These are phyloP conservation scores for Hyphopichia burtonii DNA, from an alignment of 1,139 yeast species.

Conservation along the genomic window DNA sequence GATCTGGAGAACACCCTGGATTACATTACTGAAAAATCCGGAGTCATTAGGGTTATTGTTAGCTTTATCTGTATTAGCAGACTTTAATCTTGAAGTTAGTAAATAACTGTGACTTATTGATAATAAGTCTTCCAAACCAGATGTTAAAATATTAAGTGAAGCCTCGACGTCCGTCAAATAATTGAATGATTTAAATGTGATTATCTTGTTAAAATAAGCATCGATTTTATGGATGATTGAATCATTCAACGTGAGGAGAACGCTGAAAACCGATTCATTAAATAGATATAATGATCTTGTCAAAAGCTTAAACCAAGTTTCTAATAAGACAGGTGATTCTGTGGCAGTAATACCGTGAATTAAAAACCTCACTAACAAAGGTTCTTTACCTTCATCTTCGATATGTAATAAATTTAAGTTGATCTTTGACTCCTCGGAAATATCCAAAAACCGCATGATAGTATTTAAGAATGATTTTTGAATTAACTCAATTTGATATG, in stretches of 20 bases:
- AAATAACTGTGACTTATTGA: conserved; percentile 61
- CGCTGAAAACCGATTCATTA: conserved; percentile 51
- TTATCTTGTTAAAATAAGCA: conserved; percentile 26
- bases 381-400: conserved; percentile 31
- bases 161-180: conserved; percentile 37
- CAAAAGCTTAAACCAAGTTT: conserved; percentile 48
- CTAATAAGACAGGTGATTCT: conserved; percentile 38
- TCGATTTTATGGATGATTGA: conserved; percentile 49
- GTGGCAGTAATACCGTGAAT: conserved; percentile 38
- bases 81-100: conserved; percentile 30
- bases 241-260: conserved; percentile 48
- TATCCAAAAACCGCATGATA: conserved; percentile 29
- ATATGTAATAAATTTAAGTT: conserved; percentile 32
- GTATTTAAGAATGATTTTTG: conserved; percentile 28
- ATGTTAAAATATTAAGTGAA: conserved; percentile 51
- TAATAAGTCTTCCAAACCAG: conserved; percentile 67
- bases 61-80: conserved; percentile 15
- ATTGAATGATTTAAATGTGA: conserved; percentile 14
- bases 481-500: conserved; percentile 27
- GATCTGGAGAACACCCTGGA: conserved; percentile 82
- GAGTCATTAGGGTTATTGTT: conserved; percentile 24
- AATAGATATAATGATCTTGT: conserved; percentile 46
- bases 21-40: conserved; percentile 72
- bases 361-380: conserved; percentile 34
- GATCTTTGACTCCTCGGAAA: conserved; percentile 30